Conservation (phyloP, 257 asterid genomes). For the Osmanthus fragrans region DNA sequence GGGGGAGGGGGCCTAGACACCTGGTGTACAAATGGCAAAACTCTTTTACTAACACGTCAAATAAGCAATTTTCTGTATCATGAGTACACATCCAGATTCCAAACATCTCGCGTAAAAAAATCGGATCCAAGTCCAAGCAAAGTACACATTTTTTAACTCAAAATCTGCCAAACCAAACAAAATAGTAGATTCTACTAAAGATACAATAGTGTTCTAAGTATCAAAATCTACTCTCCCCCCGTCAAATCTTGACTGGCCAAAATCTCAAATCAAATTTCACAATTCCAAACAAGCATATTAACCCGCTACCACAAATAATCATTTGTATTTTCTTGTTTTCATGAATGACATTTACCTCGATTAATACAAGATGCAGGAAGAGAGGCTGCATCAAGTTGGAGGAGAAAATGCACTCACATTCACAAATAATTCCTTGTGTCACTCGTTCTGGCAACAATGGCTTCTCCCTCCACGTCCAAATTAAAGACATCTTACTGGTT, state of each 20-base stretch:
- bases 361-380: constrained; percentile 22
- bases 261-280: neutral
- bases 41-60: no score
- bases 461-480: neutral
- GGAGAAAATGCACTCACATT: neutral
- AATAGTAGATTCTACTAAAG: neutral
- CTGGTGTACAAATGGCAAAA: no score
- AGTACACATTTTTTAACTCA: neutral
- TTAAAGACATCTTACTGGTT: neutral
- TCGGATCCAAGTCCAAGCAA: neutral
- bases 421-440: neutral
- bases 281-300: neutral
- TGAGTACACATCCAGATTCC: no score
- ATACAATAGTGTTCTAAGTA: neutral
- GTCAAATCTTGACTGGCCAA: neutral
- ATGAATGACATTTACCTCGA: constrained; percentile 23
- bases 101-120: neutral
- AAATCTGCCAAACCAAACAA: neutral
- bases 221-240: neutral
- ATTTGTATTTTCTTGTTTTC: no score
- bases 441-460: neutral
- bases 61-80: no score
- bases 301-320: neutral
- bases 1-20: no score
- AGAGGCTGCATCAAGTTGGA: constrained; percentile 20